Evolutionary conservation across 495 filamentous ascomycete species (phyloP).

Genomic region (Entonaema liquescens): DNA sequence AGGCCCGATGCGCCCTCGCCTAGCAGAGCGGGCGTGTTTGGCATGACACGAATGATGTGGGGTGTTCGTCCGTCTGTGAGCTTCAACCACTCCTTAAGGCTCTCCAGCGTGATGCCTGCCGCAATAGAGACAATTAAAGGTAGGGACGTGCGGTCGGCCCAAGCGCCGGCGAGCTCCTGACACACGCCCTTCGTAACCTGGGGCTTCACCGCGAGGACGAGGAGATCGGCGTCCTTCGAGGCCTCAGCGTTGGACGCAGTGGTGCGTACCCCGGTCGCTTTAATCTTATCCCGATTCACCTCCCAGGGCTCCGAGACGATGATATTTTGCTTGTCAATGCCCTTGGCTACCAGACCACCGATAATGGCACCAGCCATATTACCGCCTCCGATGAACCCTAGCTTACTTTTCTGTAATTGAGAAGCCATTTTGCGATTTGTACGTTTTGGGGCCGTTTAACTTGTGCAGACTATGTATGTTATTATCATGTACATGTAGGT

Average conservation of each 20-base stretch:
- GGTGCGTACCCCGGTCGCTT: slow-evolving; percentile 43
- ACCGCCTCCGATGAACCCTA: slow-evolving; percentile 50
- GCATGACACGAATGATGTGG: slow-evolving; percentile 51
- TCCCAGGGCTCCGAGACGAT: slow-evolving; percentile 51
- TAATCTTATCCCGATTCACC: slow-evolving; percentile 48
- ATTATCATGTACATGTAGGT: not conserved
- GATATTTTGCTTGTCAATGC: slow-evolving; percentile 55
- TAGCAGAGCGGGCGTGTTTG: slow-evolving; percentile 52
- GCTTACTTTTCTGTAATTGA: slow-evolving; percentile 42
- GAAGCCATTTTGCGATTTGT: slow-evolving; percentile 37
- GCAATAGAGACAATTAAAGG: slow-evolving; percentile 55
- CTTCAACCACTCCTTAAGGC: slow-evolving; percentile 46
- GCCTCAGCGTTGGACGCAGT: slow-evolving; percentile 49
- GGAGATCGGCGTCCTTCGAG: slow-evolving; percentile 41
- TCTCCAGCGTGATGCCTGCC: slow-evolving; percentile 47
- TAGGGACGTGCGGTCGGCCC: slow-evolving; percentile 41
- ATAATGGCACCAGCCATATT: slow-evolving; percentile 54
- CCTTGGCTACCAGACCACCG: slow-evolving; percentile 46
- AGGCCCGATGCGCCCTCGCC: slow-evolving; percentile 50
- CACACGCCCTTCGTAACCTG: slow-evolving; percentile 48
- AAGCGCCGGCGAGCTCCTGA: slow-evolving; percentile 45
- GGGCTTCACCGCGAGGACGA: slow-evolving; percentile 52
- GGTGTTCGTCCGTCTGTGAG: slow-evolving; percentile 45
- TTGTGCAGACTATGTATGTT: slow-evolving; percentile 14
- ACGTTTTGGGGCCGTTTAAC: too few relatives aligned